Conservation (phyloP, 371 early-diverging fungal genomes). For the Basidiobolus meristosporus region DNA sequence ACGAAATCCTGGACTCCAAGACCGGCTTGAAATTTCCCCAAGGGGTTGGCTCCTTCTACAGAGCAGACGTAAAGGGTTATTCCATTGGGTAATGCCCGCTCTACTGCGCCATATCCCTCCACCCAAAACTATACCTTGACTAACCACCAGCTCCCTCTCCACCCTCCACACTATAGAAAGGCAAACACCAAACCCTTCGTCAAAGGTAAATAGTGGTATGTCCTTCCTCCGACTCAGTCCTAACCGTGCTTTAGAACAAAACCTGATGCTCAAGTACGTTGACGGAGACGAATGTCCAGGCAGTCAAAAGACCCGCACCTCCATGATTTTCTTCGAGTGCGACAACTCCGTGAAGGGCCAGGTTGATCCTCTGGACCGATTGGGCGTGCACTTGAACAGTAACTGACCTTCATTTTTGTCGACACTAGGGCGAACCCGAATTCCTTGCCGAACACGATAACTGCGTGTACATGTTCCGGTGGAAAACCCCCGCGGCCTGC, state of each 20-base stretch:
- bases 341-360: background rate
- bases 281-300: background rate
- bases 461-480: background rate
- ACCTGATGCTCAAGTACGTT: background rate
- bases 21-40: background rate
- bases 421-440: background rate
- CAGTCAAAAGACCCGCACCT: background rate
- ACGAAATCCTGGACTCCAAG: background rate
- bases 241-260: background rate
- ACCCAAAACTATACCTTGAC: background rate
- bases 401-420: background rate
- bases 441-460: background rate
- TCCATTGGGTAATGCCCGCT: constrained; percentile 1
- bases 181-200: background rate
- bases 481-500: background rate
- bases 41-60: background rate
- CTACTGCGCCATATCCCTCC: background rate
- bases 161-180: background rate
- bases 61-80: background rate
- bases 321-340: background rate
- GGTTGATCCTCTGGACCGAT: background rate
- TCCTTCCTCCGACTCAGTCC: background rate
- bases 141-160: background rate
- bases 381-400: background rate
- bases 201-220: background rate